Evolutionary conservation across 768 basidiomycete species (phyloP).

Genomic region (Termitomyces sp.): DNA sequence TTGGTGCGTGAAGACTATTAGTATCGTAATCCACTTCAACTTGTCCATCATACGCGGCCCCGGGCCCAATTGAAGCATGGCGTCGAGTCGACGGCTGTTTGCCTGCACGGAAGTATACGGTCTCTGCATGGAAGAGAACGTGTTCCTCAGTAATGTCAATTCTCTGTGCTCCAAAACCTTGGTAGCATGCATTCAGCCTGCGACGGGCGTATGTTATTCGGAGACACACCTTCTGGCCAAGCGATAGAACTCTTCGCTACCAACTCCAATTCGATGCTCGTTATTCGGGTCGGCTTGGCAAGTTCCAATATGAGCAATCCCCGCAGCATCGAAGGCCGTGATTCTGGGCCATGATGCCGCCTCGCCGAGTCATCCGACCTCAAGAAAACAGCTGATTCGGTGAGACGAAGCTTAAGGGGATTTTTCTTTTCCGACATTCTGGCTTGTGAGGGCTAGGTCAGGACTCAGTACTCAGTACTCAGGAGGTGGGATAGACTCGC

Average conservation of each 20-base stretch:
- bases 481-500: too few species aligned
- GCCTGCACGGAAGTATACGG: conserved; percentile 68
- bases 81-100: conserved; percentile 27
- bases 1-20: conserved; percentile 14
- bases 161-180: conserved; percentile 65
- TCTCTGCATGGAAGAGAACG: conserved; percentile 62
- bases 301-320: conserved; percentile 54
- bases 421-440: conserved; percentile 27
- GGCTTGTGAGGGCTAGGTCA: too few species aligned
- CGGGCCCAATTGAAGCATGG: conserved; percentile 43
- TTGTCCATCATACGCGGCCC: conserved; percentile 24
- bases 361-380: conserved; percentile 38
- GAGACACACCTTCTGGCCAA: conserved; percentile 78
- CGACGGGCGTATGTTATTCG: neutral
- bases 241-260: conserved; percentile 64
- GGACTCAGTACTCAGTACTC: too few species aligned
- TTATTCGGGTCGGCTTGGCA: conserved; percentile 77
- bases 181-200: neutral
- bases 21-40: conserved; percentile 26
- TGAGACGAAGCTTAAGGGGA: conserved; percentile 52
- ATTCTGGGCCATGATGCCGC: conserved; percentile 20
- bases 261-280: conserved; percentile 78
- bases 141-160: conserved; percentile 78
- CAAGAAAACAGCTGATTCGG: conserved; percentile 72
- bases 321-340: conserved; percentile 50